phyloP scores from a whole-genome alignment of 169 alveolate species.

The Eimeria sp. region DNA sequence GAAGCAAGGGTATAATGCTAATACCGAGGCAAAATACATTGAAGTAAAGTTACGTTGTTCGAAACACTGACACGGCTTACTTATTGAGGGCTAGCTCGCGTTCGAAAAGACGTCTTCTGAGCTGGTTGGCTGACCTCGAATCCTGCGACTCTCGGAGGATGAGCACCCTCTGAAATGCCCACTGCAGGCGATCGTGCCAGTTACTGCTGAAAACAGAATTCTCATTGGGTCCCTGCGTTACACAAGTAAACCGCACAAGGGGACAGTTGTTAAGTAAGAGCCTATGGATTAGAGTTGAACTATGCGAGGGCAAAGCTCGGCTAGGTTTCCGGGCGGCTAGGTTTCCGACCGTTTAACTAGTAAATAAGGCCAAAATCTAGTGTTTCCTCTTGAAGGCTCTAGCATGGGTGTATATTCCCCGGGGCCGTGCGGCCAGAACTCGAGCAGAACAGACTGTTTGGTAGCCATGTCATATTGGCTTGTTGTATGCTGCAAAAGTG shows the following conservation, averaged over 20 bases:
- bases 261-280: neutral
- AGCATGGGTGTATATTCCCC: neutral
- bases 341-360: neutral
- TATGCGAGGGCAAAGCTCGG: neutral
- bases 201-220: slow-evolving; percentile 79
- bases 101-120: slow-evolving; percentile 73
- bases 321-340: neutral
- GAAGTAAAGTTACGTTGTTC: neutral
- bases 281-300: neutral
- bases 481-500: neutral
- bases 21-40: neutral
- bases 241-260: neutral
- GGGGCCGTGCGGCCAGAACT: neutral
- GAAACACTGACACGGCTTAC: neutral
- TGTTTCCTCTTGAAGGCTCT: neutral
- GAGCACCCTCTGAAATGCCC: slow-evolving; percentile 79
- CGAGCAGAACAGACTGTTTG: neutral
- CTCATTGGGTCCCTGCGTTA: slow-evolving; percentile 77
- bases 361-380: neutral
- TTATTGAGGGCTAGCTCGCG: slow-evolving; percentile 71
- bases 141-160: slow-evolving; percentile 70
- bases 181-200: slow-evolving; percentile 84
- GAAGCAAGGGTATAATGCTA: neutral
- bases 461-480: neutral
- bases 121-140: slow-evolving; percentile 34